Evolutionary conservation across 1,284 basidiomycete genomes (phyloP), one percentile per base, ranked within the genome.

Genomic region (Ganoderma meredithae): DNA sequence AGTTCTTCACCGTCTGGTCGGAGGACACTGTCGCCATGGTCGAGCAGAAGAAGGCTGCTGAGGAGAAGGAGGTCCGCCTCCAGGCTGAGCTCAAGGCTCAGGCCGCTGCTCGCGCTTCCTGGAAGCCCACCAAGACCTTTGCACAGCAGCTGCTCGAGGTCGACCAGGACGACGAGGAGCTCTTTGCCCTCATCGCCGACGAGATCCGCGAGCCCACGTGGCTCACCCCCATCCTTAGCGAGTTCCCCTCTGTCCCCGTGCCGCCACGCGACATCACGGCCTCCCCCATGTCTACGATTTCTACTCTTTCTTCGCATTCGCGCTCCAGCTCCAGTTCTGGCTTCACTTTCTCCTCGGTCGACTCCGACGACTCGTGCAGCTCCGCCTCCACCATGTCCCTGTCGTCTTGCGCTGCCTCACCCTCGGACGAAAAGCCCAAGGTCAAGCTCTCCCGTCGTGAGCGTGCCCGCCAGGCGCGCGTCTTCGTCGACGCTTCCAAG

Each of bases 121-220:
- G 69, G 63, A 68, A 65, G 65, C 69, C 79, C 19, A 75, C 75
- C 63, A 91, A 90, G 82, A 92, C 90, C 2, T 81, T 90, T 52
- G 90, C 91, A 2, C 92, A 93, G 77, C 87, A 89, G 79, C 83
- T 93, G 61, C 80, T 90, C 62, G 88, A 91, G 78, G 83, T 84
- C 33, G 91, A 93, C 76, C 80, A 81, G 69, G 87, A 88, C 72
- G 89, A 90, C 60, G 91, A 90, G 65, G 86, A 89, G 74, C 81
- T 94, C 62, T 93, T 93, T 77, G 83, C 86, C 36, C 84, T 92
- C 82, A 89, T 94, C 76, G 88, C 89, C 60, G 84, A 91, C 76
- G 88, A 93, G 76, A 83, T 91, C 72, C 82, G 82, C 71, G 85
- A 86, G 49, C 88, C 91, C 31, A 85, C 88, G 19, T 92, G 91